These are phyloP conservation scores for Prunus campanulata DNA, from an alignment of 306 rosid species.

Conservation along the genomic window DNA sequence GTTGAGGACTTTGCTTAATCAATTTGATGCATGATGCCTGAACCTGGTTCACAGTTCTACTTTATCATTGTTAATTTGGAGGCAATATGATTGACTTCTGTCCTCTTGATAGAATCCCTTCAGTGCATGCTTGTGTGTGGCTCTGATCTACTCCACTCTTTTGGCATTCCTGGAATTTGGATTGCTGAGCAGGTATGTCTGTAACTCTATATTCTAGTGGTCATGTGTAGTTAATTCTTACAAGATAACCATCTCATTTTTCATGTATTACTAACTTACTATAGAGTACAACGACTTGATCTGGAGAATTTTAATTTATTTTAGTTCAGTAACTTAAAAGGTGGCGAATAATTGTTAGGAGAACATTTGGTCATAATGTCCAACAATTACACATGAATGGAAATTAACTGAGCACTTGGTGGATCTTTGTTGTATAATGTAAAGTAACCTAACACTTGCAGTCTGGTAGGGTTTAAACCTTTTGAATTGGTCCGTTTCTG, in stretches of 20 bases:
- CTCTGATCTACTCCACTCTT: conserved; percentile 87
- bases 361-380: neutral
- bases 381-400: neutral
- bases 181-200: conserved; percentile 61
- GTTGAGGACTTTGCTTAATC: neutral
- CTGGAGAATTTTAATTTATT: neutral
- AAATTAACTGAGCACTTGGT: neutral
- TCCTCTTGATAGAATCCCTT: conserved; percentile 59
- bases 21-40: neutral
- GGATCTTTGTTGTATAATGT: neutral
- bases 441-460: neutral
- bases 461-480: neutral
- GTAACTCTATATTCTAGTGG: neutral
- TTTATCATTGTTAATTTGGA: neutral
- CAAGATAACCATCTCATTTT: conserved; percentile 2
- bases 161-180: conserved; percentile 75
- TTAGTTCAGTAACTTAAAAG: neutral
- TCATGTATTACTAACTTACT: neutral
- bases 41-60: neutral
- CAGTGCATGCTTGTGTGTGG: conserved; percentile 90
- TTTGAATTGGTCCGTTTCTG: neutral
- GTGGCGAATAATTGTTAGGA: neutral
- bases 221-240: neutral
- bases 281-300: neutral
- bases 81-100: conserved; percentile 1